These are phyloP conservation scores for Vanrija sp. DNA, from an alignment of 1,284 basidiomycete species.

Conservation along the genomic window DNA sequence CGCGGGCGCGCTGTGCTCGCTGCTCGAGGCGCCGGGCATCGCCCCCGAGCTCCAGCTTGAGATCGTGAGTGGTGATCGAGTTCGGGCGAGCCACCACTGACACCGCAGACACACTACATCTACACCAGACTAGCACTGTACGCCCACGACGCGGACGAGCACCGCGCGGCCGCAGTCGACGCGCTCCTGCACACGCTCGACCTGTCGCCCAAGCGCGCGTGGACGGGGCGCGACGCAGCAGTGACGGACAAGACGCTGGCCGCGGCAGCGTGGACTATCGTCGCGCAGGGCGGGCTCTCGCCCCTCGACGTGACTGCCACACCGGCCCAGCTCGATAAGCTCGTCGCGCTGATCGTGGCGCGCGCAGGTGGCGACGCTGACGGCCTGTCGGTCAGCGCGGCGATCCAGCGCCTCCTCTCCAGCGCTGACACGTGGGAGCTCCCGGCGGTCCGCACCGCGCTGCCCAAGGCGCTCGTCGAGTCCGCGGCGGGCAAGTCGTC, in stretches of 20 bases:
- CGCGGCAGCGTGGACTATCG: conserved; percentile 22
- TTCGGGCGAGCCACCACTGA: not conserved
- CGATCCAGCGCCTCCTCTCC: conserved; percentile 5
- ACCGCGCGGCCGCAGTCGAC: conserved; percentile 2
- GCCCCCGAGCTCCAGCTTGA: conserved; percentile 12
- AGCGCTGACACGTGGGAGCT: conserved; percentile 19
- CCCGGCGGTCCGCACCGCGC: conserved; percentile 6
- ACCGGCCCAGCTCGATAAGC: conserved; percentile 10
- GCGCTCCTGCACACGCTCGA: conserved; percentile 7
- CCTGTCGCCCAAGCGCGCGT: not conserved
- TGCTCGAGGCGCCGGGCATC: not conserved
- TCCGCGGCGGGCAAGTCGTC: not conserved
- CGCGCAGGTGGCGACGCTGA: not conserved
- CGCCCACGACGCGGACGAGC: not conserved
- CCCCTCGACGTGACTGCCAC: conserved; percentile 14
- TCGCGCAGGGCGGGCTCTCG: conserved; percentile 21
- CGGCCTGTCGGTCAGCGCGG: not conserved
- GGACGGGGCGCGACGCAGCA: conserved; percentile 12
- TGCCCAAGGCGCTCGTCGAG: conserved; percentile 9
- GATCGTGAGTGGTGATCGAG: not conserved
- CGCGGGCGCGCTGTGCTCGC: not conserved
- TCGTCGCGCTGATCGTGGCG: conserved; percentile 3
- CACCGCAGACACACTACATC: conserved; percentile 9
- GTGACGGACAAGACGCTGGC: conserved; percentile 7
- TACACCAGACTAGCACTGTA: conserved; percentile 11